Base-by-base conservation (phyloP, 805 yeast species). In the Saturnispora galanensis region DNA sequence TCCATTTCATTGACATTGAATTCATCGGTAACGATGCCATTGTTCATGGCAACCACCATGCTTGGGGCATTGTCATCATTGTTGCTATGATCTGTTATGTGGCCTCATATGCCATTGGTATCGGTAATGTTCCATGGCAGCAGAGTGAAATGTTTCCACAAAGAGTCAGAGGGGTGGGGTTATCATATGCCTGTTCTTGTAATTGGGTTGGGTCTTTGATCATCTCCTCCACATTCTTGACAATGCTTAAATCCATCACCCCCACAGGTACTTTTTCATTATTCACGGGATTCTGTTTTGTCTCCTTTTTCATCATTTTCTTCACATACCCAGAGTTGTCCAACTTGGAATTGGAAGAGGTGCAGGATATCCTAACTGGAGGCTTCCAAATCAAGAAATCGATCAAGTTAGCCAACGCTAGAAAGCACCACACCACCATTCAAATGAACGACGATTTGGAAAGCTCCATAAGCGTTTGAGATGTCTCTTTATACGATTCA, bases 81-180 rank as follows among this genome's bases (percentile, higher is more conserved):
- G 71, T 88, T 33, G 80, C 87, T 43, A 88, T 89, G 85, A 86
- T 90, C 51, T 62, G 78, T 35, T 93, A 71, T 59, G 96, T 89
- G 38, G 96, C 95, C 3, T 79, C 82, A 44, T 90, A 89, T 61
- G 96, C 97, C 40, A 69, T 86, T 52, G 97, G 97, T 53, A 85
- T 89, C 53, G 98, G 98, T 66, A 89, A 90, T 63, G 93, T 87
- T 45, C 97, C 97, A 46, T 90, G 98, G 98, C 96, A 90, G 60
- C 97, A 93, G 60, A 83, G 90, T 46, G 98, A 90, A 65, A 69
- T 90, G 58, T 88, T 93, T 68, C 93, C 97, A 31, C 95, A 89
- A 71, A 76, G 79, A 50, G 96, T 90, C 31, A 79, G 98, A 62
- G 95, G 96, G 47, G 73, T 87, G 39, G 97, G 97, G 49, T 80